phyloP scores from a whole-genome alignment of 2,329 filamentous ascomycete species.

The Fusarium verrucosum region DNA sequence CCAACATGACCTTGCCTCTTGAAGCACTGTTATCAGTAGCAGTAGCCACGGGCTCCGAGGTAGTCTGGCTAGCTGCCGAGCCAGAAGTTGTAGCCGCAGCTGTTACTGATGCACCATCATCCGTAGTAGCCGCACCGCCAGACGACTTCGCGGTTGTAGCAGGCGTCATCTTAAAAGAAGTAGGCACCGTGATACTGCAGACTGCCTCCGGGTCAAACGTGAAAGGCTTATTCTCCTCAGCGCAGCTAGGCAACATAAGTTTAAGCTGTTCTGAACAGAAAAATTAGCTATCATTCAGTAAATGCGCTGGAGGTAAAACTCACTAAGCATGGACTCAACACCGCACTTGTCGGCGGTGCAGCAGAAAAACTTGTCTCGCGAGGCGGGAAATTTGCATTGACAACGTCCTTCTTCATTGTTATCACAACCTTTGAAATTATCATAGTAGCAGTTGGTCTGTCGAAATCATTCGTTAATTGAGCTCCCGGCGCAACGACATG shows the following conservation, averaged over 20 bases:
- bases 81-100: background rate
- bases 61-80: background rate
- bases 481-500: too few species aligned
- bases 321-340: too few species aligned
- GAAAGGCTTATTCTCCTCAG: too few species aligned
- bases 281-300: background rate
- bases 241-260: too few species aligned
- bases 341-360: slow-evolving; percentile 4
- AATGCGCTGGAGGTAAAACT: too few species aligned
- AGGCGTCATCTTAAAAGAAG: background rate
- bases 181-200: slow-evolving; percentile 5
- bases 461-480: background rate
- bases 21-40: background rate
- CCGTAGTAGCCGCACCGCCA: background rate
- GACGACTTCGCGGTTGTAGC: background rate
- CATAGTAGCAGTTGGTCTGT: slow-evolving; percentile 8
- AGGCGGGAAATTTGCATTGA: too few species aligned
- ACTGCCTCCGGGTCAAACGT: slow-evolving; percentile 4
- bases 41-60: background rate
- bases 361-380: slow-evolving; percentile 7
- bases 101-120: too few species aligned
- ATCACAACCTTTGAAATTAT: too few species aligned
- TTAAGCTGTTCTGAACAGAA: background rate
- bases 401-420: too few species aligned
- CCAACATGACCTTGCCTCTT: background rate